phyloP scores from a whole-genome alignment of 495 filamentous ascomycete species.

The Cryomyces antarcticus region DNA sequence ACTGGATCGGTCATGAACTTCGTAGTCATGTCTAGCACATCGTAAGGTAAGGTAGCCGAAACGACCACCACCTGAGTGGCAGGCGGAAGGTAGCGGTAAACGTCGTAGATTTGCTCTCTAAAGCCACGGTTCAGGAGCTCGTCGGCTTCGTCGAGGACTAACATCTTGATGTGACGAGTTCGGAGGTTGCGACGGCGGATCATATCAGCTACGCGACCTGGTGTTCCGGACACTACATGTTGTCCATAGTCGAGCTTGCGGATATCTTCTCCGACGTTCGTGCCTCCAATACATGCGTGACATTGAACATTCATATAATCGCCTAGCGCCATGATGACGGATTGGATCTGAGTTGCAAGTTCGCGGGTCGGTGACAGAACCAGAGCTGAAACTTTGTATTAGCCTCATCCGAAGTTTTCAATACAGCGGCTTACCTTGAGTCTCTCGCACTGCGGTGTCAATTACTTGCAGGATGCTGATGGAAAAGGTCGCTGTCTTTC shows the following conservation, averaged over 20 bases:
- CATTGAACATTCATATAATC: slow-evolving; percentile 99
- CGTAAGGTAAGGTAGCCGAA: slow-evolving; percentile 90
- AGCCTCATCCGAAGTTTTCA: not conserved
- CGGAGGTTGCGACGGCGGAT: slow-evolving; percentile 88
- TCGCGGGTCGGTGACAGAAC: slow-evolving; percentile 96
- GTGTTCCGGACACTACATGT: slow-evolving; percentile 90
- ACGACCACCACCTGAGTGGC: slow-evolving; percentile 96
- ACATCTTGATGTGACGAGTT: slow-evolving; percentile 95
- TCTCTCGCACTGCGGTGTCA: slow-evolving; percentile 46
- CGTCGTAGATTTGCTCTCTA: slow-evolving; percentile 97
- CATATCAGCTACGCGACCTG: slow-evolving; percentile 95
- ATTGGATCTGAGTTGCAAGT: slow-evolving; percentile 94
- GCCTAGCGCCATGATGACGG: slow-evolving; percentile 87
- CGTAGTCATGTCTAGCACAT: slow-evolving; percentile 97
- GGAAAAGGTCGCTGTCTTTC: slow-evolving; percentile 97
- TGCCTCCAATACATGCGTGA: slow-evolving; percentile 96
- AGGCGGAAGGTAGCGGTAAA: slow-evolving; percentile 89
- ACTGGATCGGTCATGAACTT: slow-evolving; percentile 99
- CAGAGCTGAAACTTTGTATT: slow-evolving; percentile 33
- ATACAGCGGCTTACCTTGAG: slow-evolving; percentile 34
- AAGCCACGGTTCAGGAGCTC: slow-evolving; percentile 81
- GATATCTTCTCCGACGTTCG: slow-evolving; percentile 93
- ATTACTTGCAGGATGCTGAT: slow-evolving; percentile 88
- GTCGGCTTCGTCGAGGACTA: slow-evolving; percentile 94
- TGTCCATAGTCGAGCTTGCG: slow-evolving; percentile 91